Evolutionary conservation across 1,139 yeast species (phyloP), one percentile per base, ranked within the genome.

Genomic region (Debaryomyces sp.): DNA sequence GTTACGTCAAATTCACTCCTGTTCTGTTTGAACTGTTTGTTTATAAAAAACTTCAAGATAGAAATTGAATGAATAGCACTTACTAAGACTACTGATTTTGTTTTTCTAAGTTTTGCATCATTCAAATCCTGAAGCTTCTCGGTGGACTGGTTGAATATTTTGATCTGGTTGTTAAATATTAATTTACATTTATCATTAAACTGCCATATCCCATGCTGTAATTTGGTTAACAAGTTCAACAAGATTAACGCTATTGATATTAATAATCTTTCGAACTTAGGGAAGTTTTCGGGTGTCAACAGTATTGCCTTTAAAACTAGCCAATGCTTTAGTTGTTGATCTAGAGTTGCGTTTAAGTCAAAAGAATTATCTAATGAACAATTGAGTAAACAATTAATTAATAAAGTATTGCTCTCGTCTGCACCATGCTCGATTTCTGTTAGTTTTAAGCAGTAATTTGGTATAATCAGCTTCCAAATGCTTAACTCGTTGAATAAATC

Each of bases 401-500:
- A 59, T 45, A 73, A 69, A 12, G 59, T 53, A 17, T 50, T 46
- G 33, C 53, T 55, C 26, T 49, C 53, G 35, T 49, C 54, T 48
- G 50, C 49, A 10, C 45, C 49, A 21, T 45, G 33, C 18, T 35
- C 44, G 8, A 26, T 13, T 41, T 58, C 53, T 13, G 57, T 46
- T 29, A 57, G 54, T 32, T 56, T 52, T 10, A 71, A 50, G 50
- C 77, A 72, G 49, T 69, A 69, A 22, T 59, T 54, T 1, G 80
- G 78, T 3, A 75, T 57, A n/a, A 69, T 54, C 37, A 64, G 60
- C 50, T 71, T 70, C 79, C 79, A 75, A n/a, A 74, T 59, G 43
- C 59, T 54, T 41, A 71, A 50, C 22, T 71, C 79, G 47, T 75
- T 75, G 49, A 73, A 70, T 24, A 73, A 55, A 54, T 75, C 80